phyloP scores from a whole-genome alignment of 176 grass and related monocot species.

The Oryza nivara region DNA sequence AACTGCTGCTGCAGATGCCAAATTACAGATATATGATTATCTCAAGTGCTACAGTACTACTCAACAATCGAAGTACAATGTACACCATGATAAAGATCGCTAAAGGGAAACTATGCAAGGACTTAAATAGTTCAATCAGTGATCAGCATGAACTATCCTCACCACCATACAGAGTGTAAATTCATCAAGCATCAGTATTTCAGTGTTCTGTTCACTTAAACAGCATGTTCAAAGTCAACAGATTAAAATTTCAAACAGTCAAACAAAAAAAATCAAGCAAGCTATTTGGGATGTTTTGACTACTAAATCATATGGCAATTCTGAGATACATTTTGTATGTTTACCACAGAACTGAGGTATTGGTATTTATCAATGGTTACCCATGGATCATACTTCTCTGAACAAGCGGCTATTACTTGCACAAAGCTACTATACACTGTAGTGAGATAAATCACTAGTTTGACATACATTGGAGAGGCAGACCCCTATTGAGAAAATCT shows the following conservation, averaged over 20 bases:
- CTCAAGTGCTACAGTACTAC: background rate
- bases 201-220: background rate
- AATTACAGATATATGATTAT: background rate
- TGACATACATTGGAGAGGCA: conserved; percentile 6
- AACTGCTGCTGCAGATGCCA: conserved; percentile 6
- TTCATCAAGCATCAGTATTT: background rate
- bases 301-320: background rate
- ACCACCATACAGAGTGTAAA: background rate
- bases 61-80: background rate
- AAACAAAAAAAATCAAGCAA: conserved; percentile 15
- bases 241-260: background rate
- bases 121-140: background rate
- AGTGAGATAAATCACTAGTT: background rate
- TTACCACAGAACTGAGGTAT: background rate
- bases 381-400: conserved; percentile 7
- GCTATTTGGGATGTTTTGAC: conserved; percentile 1
- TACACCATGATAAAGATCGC: background rate
- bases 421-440: background rate
- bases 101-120: background rate
- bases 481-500: background rate
- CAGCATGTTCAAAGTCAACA: background rate
- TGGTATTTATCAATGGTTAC: background rate
- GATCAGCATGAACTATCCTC: background rate
- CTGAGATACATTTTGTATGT: background rate
- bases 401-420: background rate